Percentiles rank a stretch among this genome's conserved stretches.
These are phyloP conservation scores for Epichloe festucae DNA, from an alignment of 2,329 filamentous ascomycete species.

Conservation along the genomic window DNA sequence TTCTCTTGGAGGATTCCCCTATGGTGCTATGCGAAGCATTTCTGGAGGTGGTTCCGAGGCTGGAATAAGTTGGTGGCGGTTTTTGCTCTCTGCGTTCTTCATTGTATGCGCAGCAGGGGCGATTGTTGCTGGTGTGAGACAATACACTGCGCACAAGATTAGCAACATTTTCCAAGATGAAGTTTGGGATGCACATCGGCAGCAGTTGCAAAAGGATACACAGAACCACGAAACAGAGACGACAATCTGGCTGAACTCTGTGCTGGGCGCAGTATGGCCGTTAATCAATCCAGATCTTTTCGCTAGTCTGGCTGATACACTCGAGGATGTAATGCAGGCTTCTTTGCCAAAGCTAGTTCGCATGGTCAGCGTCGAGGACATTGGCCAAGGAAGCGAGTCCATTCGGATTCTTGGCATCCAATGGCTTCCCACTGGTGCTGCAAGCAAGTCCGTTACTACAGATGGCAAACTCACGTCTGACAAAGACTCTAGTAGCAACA, in stretches of 20 bases:
- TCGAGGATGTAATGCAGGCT: slow-evolving; percentile 73
- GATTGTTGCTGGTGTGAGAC: slow-evolving; percentile 33
- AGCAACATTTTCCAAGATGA: slow-evolving; percentile 53
- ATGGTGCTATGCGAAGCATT: background rate
- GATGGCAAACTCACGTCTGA: slow-evolving; percentile 40
- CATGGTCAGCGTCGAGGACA: slow-evolving; percentile 64
- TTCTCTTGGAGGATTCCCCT: background rate
- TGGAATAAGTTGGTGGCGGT: slow-evolving; percentile 16
- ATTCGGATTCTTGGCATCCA: slow-evolving; percentile 57
- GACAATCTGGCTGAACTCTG: slow-evolving; percentile 59
- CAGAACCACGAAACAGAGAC: slow-evolving; percentile 42
- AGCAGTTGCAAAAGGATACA: slow-evolving; percentile 32
- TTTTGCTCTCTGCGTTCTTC: background rate
- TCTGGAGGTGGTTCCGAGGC: slow-evolving; percentile 5
- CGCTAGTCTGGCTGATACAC: slow-evolving; percentile 51
- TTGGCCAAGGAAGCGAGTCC: slow-evolving; percentile 62
- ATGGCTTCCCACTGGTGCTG: slow-evolving; percentile 61
- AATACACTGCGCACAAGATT: slow-evolving; percentile 50
- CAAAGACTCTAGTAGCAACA: slow-evolving; percentile 18
- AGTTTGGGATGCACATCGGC: slow-evolving; percentile 51
- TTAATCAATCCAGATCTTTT: slow-evolving; percentile 67
- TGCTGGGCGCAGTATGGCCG: slow-evolving; percentile 57
- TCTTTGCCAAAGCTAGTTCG: slow-evolving; percentile 55
- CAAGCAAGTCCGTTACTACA: slow-evolving; percentile 44
- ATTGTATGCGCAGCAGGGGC: slow-evolving; percentile 18